These are phyloP conservation scores for Dioszegia crocea DNA, from an alignment of 768 basidiomycete genomes.

Conservation along the genomic window DNA sequence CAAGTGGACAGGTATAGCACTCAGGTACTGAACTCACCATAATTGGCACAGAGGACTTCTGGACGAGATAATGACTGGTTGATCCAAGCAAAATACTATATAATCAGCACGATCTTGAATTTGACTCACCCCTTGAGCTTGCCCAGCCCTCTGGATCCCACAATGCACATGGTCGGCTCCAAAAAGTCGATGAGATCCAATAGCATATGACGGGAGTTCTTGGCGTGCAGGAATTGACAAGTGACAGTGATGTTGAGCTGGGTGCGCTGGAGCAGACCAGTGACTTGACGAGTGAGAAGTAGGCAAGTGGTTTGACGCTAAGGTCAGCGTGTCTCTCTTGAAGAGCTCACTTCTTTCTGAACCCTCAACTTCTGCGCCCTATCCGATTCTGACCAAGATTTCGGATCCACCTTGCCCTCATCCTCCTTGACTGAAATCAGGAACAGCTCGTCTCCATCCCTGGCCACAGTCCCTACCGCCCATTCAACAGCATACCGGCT, in stretches of 20 bases:
- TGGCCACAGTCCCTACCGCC: constrained; percentile 91
- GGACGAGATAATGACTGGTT: constrained; percentile 73
- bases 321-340: not conserved
- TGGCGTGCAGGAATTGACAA: constrained; percentile 97
- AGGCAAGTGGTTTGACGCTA: constrained; percentile 85
- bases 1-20: no score
- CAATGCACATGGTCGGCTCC: constrained; percentile 86
- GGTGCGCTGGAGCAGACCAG: constrained; percentile 83
- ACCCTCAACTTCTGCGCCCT: constrained; percentile 72
- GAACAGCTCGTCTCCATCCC: constrained; percentile 88
- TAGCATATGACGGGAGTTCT: constrained; percentile 84
- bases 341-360: constrained; percentile 75
- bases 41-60: constrained; percentile 91
- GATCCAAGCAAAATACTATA: constrained; percentile 83
- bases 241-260: constrained; percentile 75
- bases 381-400: constrained; percentile 58
- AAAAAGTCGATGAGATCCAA: constrained; percentile 75
- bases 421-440: constrained; percentile 89
- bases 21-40: constrained; percentile 64
- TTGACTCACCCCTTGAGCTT: constrained; percentile 76
- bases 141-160: constrained; percentile 85
- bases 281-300: constrained; percentile 83
- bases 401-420: constrained; percentile 72
- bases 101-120: not conserved
- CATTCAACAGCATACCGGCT: constrained; percentile 93